Conservation (phyloP, 352 stramenopile genomes). For the Aphanomyces astaci region DNA sequence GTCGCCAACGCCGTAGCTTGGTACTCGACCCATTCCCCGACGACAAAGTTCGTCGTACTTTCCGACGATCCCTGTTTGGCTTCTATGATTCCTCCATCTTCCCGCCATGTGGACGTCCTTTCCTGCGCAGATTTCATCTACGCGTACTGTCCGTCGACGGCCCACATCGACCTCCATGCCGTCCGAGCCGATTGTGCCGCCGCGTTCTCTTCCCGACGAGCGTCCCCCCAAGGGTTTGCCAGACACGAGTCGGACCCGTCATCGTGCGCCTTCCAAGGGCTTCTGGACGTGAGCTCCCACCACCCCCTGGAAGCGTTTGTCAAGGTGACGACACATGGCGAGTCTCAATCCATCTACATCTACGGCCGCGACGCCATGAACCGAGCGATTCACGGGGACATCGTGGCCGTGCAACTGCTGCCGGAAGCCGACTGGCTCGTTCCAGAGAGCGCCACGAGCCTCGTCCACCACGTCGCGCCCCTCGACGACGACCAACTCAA, state of each 20-base stretch:
- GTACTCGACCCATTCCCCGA: conserved; percentile 42
- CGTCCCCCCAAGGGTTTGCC: background rate
- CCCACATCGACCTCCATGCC: conserved; percentile 30
- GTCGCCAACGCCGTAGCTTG: conserved; percentile 56
- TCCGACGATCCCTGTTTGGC: conserved; percentile 39
- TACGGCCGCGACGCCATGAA: conserved; percentile 88
- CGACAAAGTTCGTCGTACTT: conserved; percentile 53
- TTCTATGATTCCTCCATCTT: conserved; percentile 30
- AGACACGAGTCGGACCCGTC: conserved; percentile 9
- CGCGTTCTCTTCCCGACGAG: background rate
- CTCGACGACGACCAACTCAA: conserved; percentile 33
- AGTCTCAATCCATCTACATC: conserved; percentile 38
- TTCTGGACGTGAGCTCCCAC: conserved; percentile 59
- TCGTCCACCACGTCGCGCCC: conserved; percentile 53
- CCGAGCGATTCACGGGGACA: conserved; percentile 95
- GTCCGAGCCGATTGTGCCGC: conserved; percentile 43
- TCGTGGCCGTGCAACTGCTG: conserved; percentile 92
- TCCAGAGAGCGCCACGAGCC: conserved; percentile 48
- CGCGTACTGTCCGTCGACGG: conserved; percentile 32
- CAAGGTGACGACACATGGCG: conserved; percentile 30
- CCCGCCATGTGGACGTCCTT: conserved; percentile 37
- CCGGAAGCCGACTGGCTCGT: conserved; percentile 64
- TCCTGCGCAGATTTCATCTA: conserved; percentile 51
- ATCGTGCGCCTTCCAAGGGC: conserved; percentile 34
- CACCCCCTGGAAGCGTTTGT: conserved; percentile 74